These are phyloP conservation scores for Lunularia cruciata DNA, from an alignment of 225 moss, liverwort and hornwort genomes.

Conservation along the genomic window DNA sequence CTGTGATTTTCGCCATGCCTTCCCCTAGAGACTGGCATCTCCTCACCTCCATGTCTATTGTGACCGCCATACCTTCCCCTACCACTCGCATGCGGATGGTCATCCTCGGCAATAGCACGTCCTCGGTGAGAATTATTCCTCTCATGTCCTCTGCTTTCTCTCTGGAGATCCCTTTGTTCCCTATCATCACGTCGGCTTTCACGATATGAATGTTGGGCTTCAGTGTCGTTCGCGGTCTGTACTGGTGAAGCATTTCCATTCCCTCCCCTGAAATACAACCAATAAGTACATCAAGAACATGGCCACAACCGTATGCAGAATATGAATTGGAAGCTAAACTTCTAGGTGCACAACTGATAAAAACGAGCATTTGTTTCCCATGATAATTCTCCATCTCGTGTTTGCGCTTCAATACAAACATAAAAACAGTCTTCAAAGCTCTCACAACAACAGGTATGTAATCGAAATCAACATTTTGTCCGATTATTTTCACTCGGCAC, in stretches of 20 bases:
- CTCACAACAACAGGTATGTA: too few species aligned
- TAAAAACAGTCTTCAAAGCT: too few species aligned
- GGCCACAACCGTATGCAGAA: too few species aligned
- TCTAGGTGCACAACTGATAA: too few species aligned
- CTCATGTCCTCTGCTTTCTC: not conserved
- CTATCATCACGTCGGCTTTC: not conserved
- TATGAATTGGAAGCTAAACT: too few species aligned
- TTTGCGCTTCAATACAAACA: too few species aligned
- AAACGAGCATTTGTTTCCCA: too few species aligned
- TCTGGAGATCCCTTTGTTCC: not conserved
- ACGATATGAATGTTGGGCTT: not conserved
- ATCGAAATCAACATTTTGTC: too few species aligned
- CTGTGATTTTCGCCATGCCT: conserved; percentile 27
- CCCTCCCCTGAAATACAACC: conserved; percentile 25
- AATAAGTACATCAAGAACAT: too few species aligned
- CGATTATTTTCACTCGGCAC: too few species aligned
- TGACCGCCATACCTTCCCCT: conserved; percentile 13
- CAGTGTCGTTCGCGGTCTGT: not conserved
- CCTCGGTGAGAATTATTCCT: not conserved
- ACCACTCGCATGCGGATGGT: not conserved
- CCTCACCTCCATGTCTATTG: conserved; percentile 1
- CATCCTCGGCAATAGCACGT: not conserved
- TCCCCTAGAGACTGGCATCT: not conserved
- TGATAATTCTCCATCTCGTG: too few species aligned
- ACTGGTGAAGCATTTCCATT: not conserved